phyloP scores from a whole-genome alignment of 2,329 filamentous ascomycete species.

The Epichloe scottii region DNA sequence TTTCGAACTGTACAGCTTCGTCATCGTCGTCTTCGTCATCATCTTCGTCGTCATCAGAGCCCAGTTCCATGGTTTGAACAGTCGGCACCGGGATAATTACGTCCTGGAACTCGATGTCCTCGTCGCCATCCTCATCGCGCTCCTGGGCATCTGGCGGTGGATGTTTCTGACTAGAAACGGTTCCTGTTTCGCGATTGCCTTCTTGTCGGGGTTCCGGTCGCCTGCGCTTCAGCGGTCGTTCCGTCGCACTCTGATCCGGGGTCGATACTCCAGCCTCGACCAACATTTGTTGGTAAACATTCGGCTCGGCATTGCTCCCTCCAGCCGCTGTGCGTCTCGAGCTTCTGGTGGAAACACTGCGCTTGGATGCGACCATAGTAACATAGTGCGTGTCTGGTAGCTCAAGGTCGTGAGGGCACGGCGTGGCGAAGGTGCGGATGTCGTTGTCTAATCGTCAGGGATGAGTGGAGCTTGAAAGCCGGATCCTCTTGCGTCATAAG shows the following conservation, averaged over 20 bases:
- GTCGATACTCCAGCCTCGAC: slow-evolving; percentile 31
- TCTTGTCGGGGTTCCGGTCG: slow-evolving; percentile 11
- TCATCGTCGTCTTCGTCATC: slow-evolving; percentile 29
- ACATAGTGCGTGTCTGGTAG: slow-evolving; percentile 1
- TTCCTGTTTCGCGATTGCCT: not conserved
- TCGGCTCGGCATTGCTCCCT: slow-evolving; percentile 16
- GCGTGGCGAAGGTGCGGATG: not conserved
- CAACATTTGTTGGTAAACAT: slow-evolving; percentile 37
- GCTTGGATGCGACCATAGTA: slow-evolving; percentile 21
- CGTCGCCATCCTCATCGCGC: slow-evolving; percentile 22
- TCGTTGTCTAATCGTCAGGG: not conserved
- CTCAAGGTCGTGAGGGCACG: not conserved
- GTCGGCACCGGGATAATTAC: slow-evolving; percentile 34
- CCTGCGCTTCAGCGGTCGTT: slow-evolving; percentile 29
- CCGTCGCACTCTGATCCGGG: slow-evolving; percentile 15
- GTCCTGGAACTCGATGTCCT: slow-evolving; percentile 37
- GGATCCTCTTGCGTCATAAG: slow-evolving; percentile 10
- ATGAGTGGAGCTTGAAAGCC: not conserved
- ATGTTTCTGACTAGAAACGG: too few relatives aligned
- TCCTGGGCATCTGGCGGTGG: not conserved
- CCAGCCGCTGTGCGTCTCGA: slow-evolving; percentile 8
- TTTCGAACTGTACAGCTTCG: slow-evolving; percentile 31
- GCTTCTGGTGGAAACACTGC: slow-evolving; percentile 13
- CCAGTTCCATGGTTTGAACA: slow-evolving; percentile 37
- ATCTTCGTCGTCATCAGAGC: slow-evolving; percentile 33